Percentiles rank a stretch among this genome's conserved stretches.
These are phyloP conservation scores for Flueggea neowawraea DNA, from an alignment of 441 rosid species.

Conservation along the genomic window DNA sequence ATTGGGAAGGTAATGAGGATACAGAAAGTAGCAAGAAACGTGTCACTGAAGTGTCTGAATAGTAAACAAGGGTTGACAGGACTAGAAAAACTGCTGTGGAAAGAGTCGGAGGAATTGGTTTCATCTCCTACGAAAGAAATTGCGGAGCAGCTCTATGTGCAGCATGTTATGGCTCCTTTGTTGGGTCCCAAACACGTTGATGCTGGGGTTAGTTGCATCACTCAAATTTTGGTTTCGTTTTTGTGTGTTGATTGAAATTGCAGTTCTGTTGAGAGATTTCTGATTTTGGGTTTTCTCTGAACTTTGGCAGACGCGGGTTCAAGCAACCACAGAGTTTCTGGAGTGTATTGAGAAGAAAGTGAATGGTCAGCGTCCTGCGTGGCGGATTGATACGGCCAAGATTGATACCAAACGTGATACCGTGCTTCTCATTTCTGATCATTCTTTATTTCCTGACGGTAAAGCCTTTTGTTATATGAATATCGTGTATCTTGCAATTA, in stretches of 20 bases:
- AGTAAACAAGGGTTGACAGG: slow-evolving; percentile 34
- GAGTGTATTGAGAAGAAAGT: slow-evolving; percentile 58
- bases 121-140: slow-evolving; percentile 47
- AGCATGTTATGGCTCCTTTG: slow-evolving; percentile 63
- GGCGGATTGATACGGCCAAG: too few species aligned
- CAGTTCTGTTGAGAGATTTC: background rate
- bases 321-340: slow-evolving; percentile 59
- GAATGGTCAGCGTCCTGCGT: slow-evolving; percentile 49
- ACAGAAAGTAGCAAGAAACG: slow-evolving; percentile 45
- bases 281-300: slow-evolving; percentile 9
- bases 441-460: slow-evolving; percentile 69
- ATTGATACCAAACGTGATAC: too few species aligned
- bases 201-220: slow-evolving; percentile 47
- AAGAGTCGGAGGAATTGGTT: slow-evolving; percentile 35
- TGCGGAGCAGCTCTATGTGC: slow-evolving; percentile 50
- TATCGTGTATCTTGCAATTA: background rate
- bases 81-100: slow-evolving; percentile 68
- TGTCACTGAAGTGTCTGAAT: slow-evolving; percentile 17
- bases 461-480: slow-evolving; percentile 8
- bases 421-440: slow-evolving; percentile 76
- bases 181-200: slow-evolving; percentile 74
- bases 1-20: slow-evolving; percentile 71
- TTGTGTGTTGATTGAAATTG: background rate
- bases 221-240: background rate
- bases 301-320: slow-evolving; percentile 46